Evolutionary conservation across 2,329 filamentous ascomycete genomes (phyloP), one percentile per base, ranked within the genome.

Genomic region (Microcyclosporella mali): DNA sequence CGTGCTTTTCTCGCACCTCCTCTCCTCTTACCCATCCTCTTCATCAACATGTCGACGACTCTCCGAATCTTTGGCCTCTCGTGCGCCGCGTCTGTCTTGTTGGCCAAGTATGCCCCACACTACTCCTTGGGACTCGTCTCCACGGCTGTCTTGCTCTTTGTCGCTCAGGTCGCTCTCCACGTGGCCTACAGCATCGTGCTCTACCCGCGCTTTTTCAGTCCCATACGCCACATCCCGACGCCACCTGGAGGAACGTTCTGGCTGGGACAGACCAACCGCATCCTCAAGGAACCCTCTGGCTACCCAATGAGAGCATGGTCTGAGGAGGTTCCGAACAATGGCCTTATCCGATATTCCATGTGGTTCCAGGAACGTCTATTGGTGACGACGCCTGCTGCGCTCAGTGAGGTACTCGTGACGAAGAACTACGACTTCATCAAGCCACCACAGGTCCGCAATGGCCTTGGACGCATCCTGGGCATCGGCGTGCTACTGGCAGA

Each of bases 401-500:
- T 76, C 9, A 66, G 59, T 28, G 73, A 76, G 51, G 69, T 76
- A 2, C 59, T 75, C 1, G 69, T 72, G 2, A 68, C 68, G 28
- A 69, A 70, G 47, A 73, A 67, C 40, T 74, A 74, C 50, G 70
- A 74, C 11, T 74, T 74, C 52, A 57, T 72, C 46, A 74, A 74
- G 56, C 71, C 71, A 0, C 41, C 41, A 8, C 61, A 66, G 3
- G 47, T 74, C n/a, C 59, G 77, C 27, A 65, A 66, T 33, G 71
- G 73, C 1, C 67, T 90, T 3, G 77, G 74, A 1, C 72, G 78
- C 16, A 70, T 88, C 18, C 70, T 90, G 10, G 84, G 87, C 8
- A 67, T 82, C 10, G 85, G 85, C 8, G 69, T 90, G 11, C 66
- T 95, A 29, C 70, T 95, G 9, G 85, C 87, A 2, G 89, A 95